Conservation (phyloP, 345 rosid species). For the Noccaea caerulescens region DNA sequence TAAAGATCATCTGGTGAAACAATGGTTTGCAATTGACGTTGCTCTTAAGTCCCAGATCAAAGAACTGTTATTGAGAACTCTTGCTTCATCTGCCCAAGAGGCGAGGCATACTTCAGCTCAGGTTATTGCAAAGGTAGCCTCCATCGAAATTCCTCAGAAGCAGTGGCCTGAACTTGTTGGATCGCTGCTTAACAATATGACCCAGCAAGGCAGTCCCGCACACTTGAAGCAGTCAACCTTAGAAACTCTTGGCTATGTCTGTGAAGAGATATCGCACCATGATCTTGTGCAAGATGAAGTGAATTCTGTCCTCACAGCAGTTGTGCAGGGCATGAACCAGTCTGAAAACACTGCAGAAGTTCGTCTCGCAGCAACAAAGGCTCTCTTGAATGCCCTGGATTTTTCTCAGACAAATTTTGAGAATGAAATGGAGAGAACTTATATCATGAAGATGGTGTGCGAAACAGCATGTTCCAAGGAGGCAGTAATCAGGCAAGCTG, state of each 20-base stretch:
- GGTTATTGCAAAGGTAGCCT: slow-evolving; percentile 90
- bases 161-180: slow-evolving; percentile 90
- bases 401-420: slow-evolving; percentile 95
- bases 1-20: slow-evolving; percentile 73
- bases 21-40: slow-evolving; percentile 68
- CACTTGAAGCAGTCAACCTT: slow-evolving; percentile 83
- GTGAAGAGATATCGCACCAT: slow-evolving; percentile 87
- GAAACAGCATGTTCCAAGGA: slow-evolving; percentile 87
- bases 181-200: slow-evolving; percentile 74
- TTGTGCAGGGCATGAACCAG: slow-evolving; percentile 95
- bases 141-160: slow-evolving; percentile 88
- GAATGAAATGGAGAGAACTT: slow-evolving; percentile 90
- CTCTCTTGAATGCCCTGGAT: slow-evolving; percentile 80
- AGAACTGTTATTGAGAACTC: slow-evolving; percentile 68
- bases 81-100: slow-evolving; percentile 67
- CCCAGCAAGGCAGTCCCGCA: slow-evolving; percentile 61
- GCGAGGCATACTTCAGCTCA: slow-evolving; percentile 90
- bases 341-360: slow-evolving; percentile 74
- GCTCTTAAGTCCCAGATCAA: slow-evolving; percentile 82
- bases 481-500: slow-evolving; percentile 82
- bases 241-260: slow-evolving; percentile 88
- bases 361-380: slow-evolving; percentile 84
- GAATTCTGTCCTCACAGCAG: slow-evolving; percentile 89
- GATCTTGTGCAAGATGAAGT: slow-evolving; percentile 93
- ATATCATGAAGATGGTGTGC: slow-evolving; percentile 92